Percentiles rank a stretch among this genome's conserved stretches.
Evolutionary conservation across 1,284 basidiomycete species (phyloP).

Genomic region (Sphagnurus paluster): DNA sequence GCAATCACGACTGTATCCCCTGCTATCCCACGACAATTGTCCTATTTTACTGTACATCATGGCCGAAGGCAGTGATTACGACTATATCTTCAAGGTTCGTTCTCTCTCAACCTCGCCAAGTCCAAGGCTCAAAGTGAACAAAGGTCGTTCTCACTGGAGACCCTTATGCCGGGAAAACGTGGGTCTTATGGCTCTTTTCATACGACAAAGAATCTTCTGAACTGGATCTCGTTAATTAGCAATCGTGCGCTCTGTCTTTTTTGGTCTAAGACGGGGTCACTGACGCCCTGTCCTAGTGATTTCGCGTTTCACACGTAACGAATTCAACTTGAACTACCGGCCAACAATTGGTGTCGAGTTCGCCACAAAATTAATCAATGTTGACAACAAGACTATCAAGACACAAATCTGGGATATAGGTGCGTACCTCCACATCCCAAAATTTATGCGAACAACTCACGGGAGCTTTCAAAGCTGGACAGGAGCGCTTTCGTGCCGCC

Average conservation of each 20-base stretch:
- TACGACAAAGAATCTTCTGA: slow-evolving; percentile 22
- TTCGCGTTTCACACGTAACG: slow-evolving; percentile 97
- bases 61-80: slow-evolving; percentile 91
- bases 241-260: slow-evolving; percentile 33
- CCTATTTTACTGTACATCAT: slow-evolving; percentile 45
- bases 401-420: slow-evolving; percentile 99
- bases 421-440: slow-evolving; percentile 30
- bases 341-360: slow-evolving; percentile 99
- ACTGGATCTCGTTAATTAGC: slow-evolving; percentile 24
- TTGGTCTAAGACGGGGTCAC: slow-evolving; percentile 4
- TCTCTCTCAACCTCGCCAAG: neutral
- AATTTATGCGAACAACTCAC: neutral
- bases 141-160: slow-evolving; percentile 98
- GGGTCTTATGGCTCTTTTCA: slow-evolving; percentile 36
- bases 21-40: slow-evolving; percentile 14
- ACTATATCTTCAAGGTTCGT: slow-evolving; percentile 92
- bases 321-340: slow-evolving; percentile 99
- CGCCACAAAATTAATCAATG: slow-evolving; percentile 92
- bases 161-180: slow-evolving; percentile 98
- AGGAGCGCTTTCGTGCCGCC: slow-evolving; percentile 98
- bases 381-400: slow-evolving; percentile 97
- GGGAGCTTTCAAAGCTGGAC: slow-evolving; percentile 68
- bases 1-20: slow-evolving; percentile 15
- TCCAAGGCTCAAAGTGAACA: slow-evolving; percentile 4
- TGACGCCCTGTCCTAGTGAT: slow-evolving; percentile 55